Conservation (phyloP, 2,329 filamentous ascomycete species). For the Aphanoascus verrucosus region DNA sequence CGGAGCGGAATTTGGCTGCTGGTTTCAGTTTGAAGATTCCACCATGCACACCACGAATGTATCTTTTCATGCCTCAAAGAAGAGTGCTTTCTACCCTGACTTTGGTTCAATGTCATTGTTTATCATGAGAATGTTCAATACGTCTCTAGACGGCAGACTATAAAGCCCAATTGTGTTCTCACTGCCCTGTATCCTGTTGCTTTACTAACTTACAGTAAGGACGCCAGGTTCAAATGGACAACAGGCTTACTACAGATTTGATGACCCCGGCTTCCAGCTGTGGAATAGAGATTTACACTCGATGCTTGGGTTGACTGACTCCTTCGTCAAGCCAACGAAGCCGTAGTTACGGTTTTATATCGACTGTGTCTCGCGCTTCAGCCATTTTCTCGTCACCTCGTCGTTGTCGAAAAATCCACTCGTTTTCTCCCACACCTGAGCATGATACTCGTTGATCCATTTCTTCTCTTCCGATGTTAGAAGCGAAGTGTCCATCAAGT, state of each 20-base stretch:
- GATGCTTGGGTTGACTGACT: neutral
- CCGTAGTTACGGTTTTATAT: constrained; percentile 6
- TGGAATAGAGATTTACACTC: neutral
- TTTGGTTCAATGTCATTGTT: too few species aligned
- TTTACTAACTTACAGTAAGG: neutral
- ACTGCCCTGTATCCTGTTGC: too few species aligned
- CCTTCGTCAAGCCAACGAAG: too few species aligned
- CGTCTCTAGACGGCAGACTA: too few species aligned
- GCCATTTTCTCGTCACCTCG: constrained; percentile 61
- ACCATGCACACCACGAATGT: too few species aligned
- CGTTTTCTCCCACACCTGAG: constrained; percentile 72
- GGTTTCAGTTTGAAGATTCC: too few species aligned
- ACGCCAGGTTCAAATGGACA: neutral
- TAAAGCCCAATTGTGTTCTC: too few species aligned
- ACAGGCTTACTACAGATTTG: neutral
- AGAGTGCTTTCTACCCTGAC: too few species aligned
- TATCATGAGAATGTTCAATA: too few species aligned
- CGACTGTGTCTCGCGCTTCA: constrained; percentile 73
- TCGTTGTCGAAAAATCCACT: constrained; percentile 64
- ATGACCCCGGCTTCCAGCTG: neutral
- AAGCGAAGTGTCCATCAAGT: constrained; percentile 65
- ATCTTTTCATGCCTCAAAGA: too few species aligned
- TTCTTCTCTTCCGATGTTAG: constrained; percentile 63
- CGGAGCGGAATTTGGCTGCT: too few species aligned
- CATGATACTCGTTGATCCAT: constrained; percentile 82